These are phyloP conservation scores for Haplographium delicatum DNA, from an alignment of 495 filamentous ascomycete species.

Conservation along the genomic window DNA sequence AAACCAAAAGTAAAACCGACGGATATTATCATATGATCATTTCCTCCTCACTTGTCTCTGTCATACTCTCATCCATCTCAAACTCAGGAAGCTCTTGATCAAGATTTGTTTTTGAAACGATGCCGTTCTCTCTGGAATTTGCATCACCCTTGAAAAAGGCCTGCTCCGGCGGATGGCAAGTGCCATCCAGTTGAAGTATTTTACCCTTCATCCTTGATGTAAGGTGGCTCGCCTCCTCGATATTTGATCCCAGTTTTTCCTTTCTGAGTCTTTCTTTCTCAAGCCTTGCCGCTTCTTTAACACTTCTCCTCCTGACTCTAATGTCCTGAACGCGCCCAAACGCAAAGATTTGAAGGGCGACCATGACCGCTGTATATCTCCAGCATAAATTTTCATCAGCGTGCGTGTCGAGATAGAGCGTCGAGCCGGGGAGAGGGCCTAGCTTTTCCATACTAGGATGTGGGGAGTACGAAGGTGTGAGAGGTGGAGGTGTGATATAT, in stretches of 20 bases:
- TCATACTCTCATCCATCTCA: conserved; percentile 19
- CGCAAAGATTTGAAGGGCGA: conserved; percentile 22
- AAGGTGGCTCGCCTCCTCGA: conserved; percentile 1
- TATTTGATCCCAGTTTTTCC: conserved; percentile 13
- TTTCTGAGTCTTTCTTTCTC: conserved; percentile 16
- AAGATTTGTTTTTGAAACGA: neutral
- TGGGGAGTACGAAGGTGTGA: conserved; percentile 23
- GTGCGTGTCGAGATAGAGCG: conserved; percentile 32
- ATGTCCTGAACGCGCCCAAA: conserved; percentile 23
- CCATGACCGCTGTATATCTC: conserved; percentile 32
- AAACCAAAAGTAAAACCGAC: too few species aligned
- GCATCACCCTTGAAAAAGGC: neutral
- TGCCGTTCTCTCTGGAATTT: neutral
- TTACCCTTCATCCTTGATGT: neutral
- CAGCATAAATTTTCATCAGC: conserved; percentile 32
- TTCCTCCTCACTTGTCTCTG: conserved; percentile 26
- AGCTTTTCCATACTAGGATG: conserved; percentile 27
- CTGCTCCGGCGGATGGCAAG: neutral
- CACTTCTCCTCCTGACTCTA: conserved; percentile 12
- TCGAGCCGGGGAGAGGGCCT: conserved; percentile 26
- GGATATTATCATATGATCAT: conserved; percentile 23
- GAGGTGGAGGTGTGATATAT: conserved; percentile 26
- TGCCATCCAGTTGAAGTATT: neutral
- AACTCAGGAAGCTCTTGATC: neutral
- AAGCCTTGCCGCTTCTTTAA: conserved; percentile 7